Conservation (phyloP, 352 stramenopile species). For the Globisporangium canariense region DNA sequence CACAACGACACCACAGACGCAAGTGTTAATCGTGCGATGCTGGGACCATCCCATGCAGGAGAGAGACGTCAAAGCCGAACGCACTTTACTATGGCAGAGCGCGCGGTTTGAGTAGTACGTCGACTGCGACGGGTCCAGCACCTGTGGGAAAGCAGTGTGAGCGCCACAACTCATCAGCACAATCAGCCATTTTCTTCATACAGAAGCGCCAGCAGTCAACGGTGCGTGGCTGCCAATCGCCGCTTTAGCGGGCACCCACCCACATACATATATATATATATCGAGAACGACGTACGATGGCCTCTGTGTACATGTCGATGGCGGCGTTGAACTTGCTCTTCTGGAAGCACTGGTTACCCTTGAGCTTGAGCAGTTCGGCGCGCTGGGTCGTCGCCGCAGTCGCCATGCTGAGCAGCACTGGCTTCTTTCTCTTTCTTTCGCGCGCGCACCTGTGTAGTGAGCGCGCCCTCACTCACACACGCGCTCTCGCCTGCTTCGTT, state of each 20-base stretch:
- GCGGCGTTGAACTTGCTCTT: slow-evolving; percentile 74
- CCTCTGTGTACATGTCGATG: slow-evolving; percentile 86
- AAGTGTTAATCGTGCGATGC: too few species aligned
- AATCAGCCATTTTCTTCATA: not conserved
- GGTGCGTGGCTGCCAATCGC: not conserved
- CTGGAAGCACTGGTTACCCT: slow-evolving; percentile 78
- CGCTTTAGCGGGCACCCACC: not conserved
- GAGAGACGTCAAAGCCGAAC: not conserved
- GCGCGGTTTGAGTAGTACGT: slow-evolving; percentile 83
- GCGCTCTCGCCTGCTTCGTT: not conserved
- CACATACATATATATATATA: slow-evolving; percentile 2
- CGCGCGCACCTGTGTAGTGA: not conserved
- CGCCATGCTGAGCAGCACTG: not conserved
- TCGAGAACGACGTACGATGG: slow-evolving; percentile 50
- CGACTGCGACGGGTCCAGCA: slow-evolving; percentile 49
- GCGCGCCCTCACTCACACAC: not conserved
- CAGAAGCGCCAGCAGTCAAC: not conserved
- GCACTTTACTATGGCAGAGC: slow-evolving; percentile 65
- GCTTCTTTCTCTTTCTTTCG: not conserved
- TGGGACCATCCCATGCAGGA: too few species aligned
- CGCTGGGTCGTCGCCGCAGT: slow-evolving; percentile 26
- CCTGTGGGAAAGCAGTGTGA: slow-evolving; percentile 21
- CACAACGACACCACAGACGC: too few species aligned
- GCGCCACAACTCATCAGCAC: not conserved
- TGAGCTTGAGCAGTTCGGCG: slow-evolving; percentile 73